phyloP scores from a whole-genome alignment of 108 stramenopile species.

The Asterionellopsis glacialis region DNA sequence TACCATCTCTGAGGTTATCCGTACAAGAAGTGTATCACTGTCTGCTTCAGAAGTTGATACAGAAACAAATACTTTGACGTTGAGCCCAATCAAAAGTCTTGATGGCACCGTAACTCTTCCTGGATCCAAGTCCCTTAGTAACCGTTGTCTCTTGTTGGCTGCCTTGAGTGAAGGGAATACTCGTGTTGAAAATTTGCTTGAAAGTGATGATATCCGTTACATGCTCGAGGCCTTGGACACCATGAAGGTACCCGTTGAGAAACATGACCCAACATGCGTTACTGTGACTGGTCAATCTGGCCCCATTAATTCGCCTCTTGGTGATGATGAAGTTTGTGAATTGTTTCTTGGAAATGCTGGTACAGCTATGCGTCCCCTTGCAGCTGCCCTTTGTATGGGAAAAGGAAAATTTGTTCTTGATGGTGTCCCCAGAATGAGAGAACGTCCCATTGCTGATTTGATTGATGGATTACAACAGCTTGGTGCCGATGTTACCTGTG shows the following conservation, averaged over 20 bases:
- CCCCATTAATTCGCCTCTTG: conserved; percentile 69
- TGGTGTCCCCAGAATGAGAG: conserved; percentile 94
- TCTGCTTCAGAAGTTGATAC: conserved; percentile 9
- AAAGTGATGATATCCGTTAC: conserved; percentile 94
- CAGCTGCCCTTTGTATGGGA: conserved; percentile 89
- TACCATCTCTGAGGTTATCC: too few species aligned
- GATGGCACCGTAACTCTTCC: conserved; percentile 91
- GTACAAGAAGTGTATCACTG: too few species aligned
- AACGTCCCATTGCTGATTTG: conserved; percentile 92
- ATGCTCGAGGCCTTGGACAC: conserved; percentile 90
- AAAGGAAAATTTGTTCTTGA: conserved; percentile 90
- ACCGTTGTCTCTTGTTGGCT: conserved; percentile 81
- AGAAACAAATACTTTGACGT: conserved; percentile 51
- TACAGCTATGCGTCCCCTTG: conserved; percentile 94
- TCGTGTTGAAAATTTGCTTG: conserved; percentile 84
- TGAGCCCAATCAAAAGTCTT: conserved; percentile 67
- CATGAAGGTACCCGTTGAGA: conserved; percentile 73
- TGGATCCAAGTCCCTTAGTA: conserved; percentile 91
- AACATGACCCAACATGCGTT: conserved; percentile 45
- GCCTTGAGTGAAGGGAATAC: conserved; percentile 69
- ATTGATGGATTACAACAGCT: conserved; percentile 90
- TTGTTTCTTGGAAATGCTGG: conserved; percentile 94
- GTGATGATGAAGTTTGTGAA: conserved; percentile 49
- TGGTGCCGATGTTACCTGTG: conserved; percentile 90
- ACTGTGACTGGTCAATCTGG: conserved; percentile 80